A percentile compares a stretch with the other conserved stretches of the same genome.
Evolutionary conservation across 2,329 filamentous ascomycete genomes (phyloP).

Genomic region (Rhinocladiella similis): DNA sequence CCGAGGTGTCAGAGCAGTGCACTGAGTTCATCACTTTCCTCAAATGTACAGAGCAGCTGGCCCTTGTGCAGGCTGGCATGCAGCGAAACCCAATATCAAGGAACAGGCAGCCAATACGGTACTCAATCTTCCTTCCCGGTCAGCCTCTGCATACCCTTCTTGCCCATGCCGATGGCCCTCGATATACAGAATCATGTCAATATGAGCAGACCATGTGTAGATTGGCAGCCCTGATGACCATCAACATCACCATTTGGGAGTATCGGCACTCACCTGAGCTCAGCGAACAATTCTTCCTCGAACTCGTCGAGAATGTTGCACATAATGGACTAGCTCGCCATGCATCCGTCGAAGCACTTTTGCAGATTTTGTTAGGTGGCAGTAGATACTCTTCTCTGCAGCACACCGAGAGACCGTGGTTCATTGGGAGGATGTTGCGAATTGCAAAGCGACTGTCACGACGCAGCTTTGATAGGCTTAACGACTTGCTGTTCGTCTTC

Average conservation of each 20-base stretch:
- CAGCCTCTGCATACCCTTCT: constrained; percentile 38
- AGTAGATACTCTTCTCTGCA: constrained; percentile 32
- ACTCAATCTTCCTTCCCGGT: constrained; percentile 32
- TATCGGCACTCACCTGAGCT: constrained; percentile 35
- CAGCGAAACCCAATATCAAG: constrained; percentile 22
- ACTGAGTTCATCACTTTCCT: constrained; percentile 42
- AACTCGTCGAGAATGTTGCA: constrained; percentile 34
- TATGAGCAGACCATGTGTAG: constrained; percentile 42
- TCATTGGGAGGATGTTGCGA: constrained; percentile 42
- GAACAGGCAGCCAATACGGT: constrained; percentile 27
- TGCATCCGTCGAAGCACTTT: constrained; percentile 40
- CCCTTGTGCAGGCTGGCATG: constrained; percentile 32
- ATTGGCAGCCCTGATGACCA: constrained; percentile 37
- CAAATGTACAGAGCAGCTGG: constrained; percentile 39
- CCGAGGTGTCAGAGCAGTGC: constrained; percentile 39
- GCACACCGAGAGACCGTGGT: constrained; percentile 38
- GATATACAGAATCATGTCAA: constrained; percentile 37
- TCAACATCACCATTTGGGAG: constrained; percentile 44
- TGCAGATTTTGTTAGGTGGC: constrained; percentile 41
- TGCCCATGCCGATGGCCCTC: constrained; percentile 34
- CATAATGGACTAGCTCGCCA: constrained; percentile 39
- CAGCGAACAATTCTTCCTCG: constrained; percentile 37
- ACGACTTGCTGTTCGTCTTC: constrained; percentile 38
- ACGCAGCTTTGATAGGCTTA: constrained; percentile 38
- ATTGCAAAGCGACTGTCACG: constrained; percentile 38